Conservation (phyloP, 768 basidiomycete species). For the Auriscalpium vulgare region DNA sequence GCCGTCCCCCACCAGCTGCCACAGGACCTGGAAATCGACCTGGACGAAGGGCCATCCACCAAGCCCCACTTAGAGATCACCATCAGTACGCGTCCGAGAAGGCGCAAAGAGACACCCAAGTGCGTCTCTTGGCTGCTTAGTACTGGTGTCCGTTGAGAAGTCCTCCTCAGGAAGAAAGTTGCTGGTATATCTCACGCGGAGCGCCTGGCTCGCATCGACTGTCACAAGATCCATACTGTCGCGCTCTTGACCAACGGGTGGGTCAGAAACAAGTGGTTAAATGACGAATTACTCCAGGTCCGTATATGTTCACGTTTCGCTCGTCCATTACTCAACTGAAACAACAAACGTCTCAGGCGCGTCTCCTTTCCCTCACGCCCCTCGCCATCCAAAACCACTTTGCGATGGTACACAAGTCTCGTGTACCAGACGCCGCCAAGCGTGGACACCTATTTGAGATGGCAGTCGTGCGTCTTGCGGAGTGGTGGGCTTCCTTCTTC, state of each 20-base stretch:
- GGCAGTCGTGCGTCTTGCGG: constrained; percentile 61
- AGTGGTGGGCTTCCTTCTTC: constrained; percentile 86
- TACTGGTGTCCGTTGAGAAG: not conserved
- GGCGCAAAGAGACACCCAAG: constrained; percentile 35
- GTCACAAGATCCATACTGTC: constrained; percentile 87
- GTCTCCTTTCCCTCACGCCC: constrained; percentile 82
- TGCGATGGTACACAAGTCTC: constrained; percentile 70
- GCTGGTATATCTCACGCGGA: constrained; percentile 48
- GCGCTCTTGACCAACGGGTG: constrained; percentile 68
- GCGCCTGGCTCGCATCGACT: constrained; percentile 64
- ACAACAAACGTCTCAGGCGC: constrained; percentile 46
- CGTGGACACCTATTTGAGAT: constrained; percentile 86
- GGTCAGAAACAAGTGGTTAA: constrained; percentile 76
- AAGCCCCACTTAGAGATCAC: constrained; percentile 63
- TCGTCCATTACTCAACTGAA: not conserved
- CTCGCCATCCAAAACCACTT: constrained; percentile 75
- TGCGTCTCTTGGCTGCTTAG: constrained; percentile 25
- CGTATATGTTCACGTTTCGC: constrained; percentile 16
- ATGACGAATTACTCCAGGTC: constrained; percentile 79
- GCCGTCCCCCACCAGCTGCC: constrained; percentile 3
- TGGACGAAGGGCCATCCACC: constrained; percentile 17
- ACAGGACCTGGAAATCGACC: not conserved
- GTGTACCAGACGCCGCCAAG: constrained; percentile 69
- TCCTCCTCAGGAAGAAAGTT: constrained; percentile 30
- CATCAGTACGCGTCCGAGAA: constrained; percentile 39